phyloP scores from a whole-genome alignment of 2,329 filamentous ascomycete genomes.

The Chaetothyriales sp. region DNA sequence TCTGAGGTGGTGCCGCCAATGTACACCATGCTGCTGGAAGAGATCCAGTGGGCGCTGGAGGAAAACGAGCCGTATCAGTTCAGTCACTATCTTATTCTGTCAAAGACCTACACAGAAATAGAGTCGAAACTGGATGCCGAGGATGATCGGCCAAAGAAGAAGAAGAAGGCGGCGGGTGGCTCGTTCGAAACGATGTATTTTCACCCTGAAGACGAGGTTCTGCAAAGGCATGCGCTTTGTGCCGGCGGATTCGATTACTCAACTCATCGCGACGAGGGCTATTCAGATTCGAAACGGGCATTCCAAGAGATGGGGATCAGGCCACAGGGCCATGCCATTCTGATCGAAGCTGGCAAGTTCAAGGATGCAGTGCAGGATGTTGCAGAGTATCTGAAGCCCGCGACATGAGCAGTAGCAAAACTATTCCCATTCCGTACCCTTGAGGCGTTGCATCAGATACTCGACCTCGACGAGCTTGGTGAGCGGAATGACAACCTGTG shows the following conservation, averaged over 20 bases:
- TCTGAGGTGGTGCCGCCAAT: conserved; percentile 80
- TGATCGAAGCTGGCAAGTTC: conserved; percentile 71
- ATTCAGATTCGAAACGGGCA: conserved; percentile 79
- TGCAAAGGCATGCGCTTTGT: conserved; percentile 60
- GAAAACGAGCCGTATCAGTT: conserved; percentile 88
- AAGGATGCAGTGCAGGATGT: conserved; percentile 60
- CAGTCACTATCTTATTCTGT: conserved; percentile 79
- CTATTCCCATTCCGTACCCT: conserved; percentile 35
- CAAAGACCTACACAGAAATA: conserved; percentile 84
- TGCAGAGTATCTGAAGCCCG: conserved; percentile 52
- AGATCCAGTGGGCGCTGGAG: conserved; percentile 74
- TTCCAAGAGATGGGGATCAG: conserved; percentile 89
- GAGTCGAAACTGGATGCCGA: conserved; percentile 62
- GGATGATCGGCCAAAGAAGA: conserved; percentile 46
- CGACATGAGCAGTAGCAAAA: conserved; percentile 1
- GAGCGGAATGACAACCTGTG: conserved; percentile 82
- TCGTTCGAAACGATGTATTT: conserved; percentile 64
- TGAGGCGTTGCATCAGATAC: conserved; percentile 86
- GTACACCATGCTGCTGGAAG: conserved; percentile 86
- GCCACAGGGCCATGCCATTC: conserved; percentile 66
- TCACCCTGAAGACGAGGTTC: conserved; percentile 85
- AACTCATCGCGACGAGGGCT: conserved; percentile 59
- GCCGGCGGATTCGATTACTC: conserved; percentile 61
- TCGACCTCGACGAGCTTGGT: conserved; percentile 99
- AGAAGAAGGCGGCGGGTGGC: conserved; percentile 38